Conservation (phyloP, 2,329 filamentous ascomycete species). For the Apiospora rasikravindrae region DNA sequence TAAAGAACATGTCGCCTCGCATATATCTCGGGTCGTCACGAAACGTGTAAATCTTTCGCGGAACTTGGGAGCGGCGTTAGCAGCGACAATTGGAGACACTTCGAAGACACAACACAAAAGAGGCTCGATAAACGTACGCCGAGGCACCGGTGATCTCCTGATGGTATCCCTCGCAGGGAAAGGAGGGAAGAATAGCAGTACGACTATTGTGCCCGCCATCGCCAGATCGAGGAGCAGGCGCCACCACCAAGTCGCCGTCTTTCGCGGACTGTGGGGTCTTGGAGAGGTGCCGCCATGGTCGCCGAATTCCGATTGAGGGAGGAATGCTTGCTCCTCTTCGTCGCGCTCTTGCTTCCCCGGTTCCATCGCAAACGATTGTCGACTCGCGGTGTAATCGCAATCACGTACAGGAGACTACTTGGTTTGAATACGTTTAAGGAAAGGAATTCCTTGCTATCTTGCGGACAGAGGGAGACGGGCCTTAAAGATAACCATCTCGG, state of each 20-base stretch:
- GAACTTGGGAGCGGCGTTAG: constrained; percentile 31
- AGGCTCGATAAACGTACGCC: constrained; percentile 31
- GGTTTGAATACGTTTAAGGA: not conserved
- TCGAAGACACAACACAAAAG: not conserved
- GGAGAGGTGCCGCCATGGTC: constrained; percentile 22
- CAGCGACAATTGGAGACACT: constrained; percentile 16
- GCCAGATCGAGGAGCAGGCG: constrained; percentile 37
- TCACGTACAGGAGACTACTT: not conserved
- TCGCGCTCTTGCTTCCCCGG: constrained; percentile 29
- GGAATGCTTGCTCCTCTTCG: constrained; percentile 40
- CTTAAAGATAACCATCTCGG: not conserved
- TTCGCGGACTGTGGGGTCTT: constrained; percentile 15
- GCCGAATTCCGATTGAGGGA: constrained; percentile 24
- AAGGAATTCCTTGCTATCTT: not conserved
- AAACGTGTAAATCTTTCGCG: constrained; percentile 42
- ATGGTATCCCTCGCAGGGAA: constrained; percentile 27
- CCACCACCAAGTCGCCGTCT: constrained; percentile 29
- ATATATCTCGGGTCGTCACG: constrained; percentile 38
- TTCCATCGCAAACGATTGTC: not conserved
- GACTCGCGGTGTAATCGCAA: too few species aligned
- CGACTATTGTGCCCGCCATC: constrained; percentile 37
- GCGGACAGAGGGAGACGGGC: not conserved
- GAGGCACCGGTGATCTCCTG: constrained; percentile 37
- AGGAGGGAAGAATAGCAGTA: constrained; percentile 30
- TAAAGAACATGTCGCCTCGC: constrained; percentile 42